Conservation (phyloP, 805 yeast genomes). For the Teunomyces lycoperdinae region DNA sequence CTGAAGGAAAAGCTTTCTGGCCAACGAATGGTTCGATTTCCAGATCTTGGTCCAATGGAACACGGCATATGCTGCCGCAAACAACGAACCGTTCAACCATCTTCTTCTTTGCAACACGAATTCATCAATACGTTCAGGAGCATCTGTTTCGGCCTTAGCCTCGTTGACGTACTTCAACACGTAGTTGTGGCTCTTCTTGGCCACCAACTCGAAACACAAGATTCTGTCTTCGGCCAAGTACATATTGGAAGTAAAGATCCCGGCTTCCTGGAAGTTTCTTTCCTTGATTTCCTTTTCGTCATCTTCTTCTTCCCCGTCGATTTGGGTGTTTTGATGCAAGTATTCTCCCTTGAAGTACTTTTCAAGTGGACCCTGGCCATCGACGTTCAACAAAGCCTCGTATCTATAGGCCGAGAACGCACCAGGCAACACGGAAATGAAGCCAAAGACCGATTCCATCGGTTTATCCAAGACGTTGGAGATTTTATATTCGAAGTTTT, state of each 20-base stretch:
- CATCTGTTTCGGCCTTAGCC: slow-evolving; percentile 96
- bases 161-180: slow-evolving; percentile 86
- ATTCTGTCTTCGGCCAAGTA: slow-evolving; percentile 96
- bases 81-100: slow-evolving; percentile 97
- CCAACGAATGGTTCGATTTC: slow-evolving; percentile 78
- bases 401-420: slow-evolving; percentile 95
- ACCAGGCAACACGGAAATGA: slow-evolving; percentile 92
- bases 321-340: slow-evolving; percentile 58
- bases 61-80: slow-evolving; percentile 91
- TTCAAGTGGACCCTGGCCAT: slow-evolving; percentile 82
- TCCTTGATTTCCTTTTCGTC: slow-evolving; percentile 42
- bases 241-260: slow-evolving; percentile 93
- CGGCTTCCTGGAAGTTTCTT: slow-evolving; percentile 42
- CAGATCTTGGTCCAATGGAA: slow-evolving; percentile 84
- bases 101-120: slow-evolving; percentile 94
- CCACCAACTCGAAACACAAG: slow-evolving; percentile 92
- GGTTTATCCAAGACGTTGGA: slow-evolving; percentile 95
- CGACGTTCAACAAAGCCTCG: slow-evolving; percentile 65
- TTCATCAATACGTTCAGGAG: slow-evolving; percentile 92
- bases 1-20: slow-evolving; percentile 80
- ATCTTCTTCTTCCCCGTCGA: slow-evolving; percentile 26
- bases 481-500: slow-evolving; percentile 94
- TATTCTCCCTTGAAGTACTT: slow-evolving; percentile 93
- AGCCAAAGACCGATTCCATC: slow-evolving; percentile 91
- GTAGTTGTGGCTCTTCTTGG: slow-evolving; percentile 81